Conservation (phyloP, 441 rosid species). For the Pelargonium australe region DNA sequence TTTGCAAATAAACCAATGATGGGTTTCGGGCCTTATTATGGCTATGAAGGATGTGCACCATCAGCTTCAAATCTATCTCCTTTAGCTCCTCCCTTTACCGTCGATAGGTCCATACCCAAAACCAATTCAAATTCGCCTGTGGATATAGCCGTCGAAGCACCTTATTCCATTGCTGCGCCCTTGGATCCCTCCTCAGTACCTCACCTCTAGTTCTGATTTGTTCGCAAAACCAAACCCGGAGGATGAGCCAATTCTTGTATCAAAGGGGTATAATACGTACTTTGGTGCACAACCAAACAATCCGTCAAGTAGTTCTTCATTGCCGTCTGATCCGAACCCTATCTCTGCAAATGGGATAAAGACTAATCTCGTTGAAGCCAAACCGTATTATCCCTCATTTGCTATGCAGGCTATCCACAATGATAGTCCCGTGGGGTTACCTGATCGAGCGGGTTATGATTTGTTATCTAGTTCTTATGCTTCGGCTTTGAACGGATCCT, state of each 20-base stretch:
- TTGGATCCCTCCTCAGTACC: slow-evolving; percentile 19
- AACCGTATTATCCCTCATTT: slow-evolving; percentile 35
- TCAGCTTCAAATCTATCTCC: slow-evolving; percentile 50
- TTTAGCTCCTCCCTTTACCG: slow-evolving; percentile 56
- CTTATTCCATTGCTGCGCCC: slow-evolving; percentile 14
- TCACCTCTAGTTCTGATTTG: slow-evolving; percentile 18
- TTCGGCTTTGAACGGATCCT: slow-evolving; percentile 21
- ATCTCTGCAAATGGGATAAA: slow-evolving; percentile 14
- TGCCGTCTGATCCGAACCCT: slow-evolving; percentile 19
- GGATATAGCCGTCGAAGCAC: slow-evolving; percentile 33
- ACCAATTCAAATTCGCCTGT: slow-evolving; percentile 23
- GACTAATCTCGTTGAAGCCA: slow-evolving; percentile 25
- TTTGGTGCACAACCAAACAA: too few relatives aligned
- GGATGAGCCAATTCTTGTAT: slow-evolving; percentile 14
- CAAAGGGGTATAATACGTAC: too few relatives aligned
- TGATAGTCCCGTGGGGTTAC: slow-evolving; percentile 1
- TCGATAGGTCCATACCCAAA: slow-evolving; percentile 34
- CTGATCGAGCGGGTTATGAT: background rate
- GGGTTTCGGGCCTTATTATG: too few relatives aligned
- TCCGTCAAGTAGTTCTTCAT: too few relatives aligned
- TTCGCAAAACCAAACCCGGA: slow-evolving; percentile 10
- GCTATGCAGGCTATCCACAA: slow-evolving; percentile 20
- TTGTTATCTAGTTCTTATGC: slow-evolving; percentile 24
- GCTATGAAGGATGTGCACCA: slow-evolving; percentile 26
- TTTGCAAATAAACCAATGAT: too few relatives aligned